These are phyloP conservation scores for Gynostemma pentaphyllum DNA, from an alignment of 306 rosid genomes.

Conservation along the genomic window DNA sequence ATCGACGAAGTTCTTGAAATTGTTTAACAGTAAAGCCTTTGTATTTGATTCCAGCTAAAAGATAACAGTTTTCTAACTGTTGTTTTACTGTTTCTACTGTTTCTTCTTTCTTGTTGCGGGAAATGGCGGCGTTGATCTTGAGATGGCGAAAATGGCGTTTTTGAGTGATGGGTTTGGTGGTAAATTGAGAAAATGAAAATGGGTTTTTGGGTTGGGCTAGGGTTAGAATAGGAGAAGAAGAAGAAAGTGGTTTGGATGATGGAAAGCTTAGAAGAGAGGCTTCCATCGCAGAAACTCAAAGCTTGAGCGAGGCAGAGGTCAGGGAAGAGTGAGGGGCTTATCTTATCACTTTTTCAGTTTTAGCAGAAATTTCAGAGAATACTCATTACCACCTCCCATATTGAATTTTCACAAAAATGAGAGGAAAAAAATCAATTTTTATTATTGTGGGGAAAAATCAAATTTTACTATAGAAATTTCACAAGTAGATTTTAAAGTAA, in stretches of 20 bases:
- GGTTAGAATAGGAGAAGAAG: slow-evolving; percentile 20
- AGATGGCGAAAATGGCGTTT: slow-evolving; percentile 16
- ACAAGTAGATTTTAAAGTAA: too few relatives aligned
- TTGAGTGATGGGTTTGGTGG: slow-evolving; percentile 8
- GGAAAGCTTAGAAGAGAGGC: slow-evolving; percentile 41
- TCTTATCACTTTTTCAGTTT: slow-evolving; percentile 12
- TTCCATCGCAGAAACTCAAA: slow-evolving; percentile 35
- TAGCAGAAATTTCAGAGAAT: neutral
- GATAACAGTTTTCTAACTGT: slow-evolving; percentile 68
- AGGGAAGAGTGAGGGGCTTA: slow-evolving; percentile 2
- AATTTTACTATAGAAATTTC: too few relatives aligned
- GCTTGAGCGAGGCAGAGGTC: neutral
- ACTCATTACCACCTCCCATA: too few relatives aligned
- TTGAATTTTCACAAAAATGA: too few relatives aligned
- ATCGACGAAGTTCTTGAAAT: slow-evolving; percentile 65
- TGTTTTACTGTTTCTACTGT: slow-evolving; percentile 56
- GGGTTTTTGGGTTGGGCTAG: slow-evolving; percentile 37
- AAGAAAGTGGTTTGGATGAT: slow-evolving; percentile 28
- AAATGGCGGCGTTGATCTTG: slow-evolving; percentile 57
- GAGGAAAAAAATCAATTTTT: too few relatives aligned
- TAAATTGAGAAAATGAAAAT: slow-evolving; percentile 16
- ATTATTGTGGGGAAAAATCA: too few relatives aligned
- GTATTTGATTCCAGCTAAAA: slow-evolving; percentile 73
- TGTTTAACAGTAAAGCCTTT: slow-evolving; percentile 83
- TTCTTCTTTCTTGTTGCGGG: slow-evolving; percentile 66